Evolutionary conservation across 1,284 basidiomycete genomes (phyloP).

Genomic region (Ustilago nuda): DNA sequence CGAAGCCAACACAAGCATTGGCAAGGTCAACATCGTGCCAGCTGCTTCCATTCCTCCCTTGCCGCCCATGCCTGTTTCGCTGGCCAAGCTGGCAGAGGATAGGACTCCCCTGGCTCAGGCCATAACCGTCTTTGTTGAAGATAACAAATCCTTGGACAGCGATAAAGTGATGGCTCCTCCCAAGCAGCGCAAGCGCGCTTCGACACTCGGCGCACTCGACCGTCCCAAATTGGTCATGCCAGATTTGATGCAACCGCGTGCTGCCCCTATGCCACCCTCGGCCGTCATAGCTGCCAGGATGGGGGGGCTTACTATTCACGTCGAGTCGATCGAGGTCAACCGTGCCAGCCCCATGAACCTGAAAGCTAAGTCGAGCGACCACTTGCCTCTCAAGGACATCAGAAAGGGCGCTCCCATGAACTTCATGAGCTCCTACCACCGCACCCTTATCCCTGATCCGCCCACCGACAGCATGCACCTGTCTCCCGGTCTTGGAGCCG

Average conservation of each 20-base stretch:
- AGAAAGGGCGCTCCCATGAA: conserved; percentile 29
- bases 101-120: conserved; percentile 15
- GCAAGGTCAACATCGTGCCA: conserved; percentile 47
- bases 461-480: conserved; percentile 32
- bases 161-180: background rate
- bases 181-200: conserved; percentile 32
- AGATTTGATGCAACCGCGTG: conserved; percentile 41
- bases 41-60: conserved; percentile 40
- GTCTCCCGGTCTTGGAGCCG: conserved; percentile 39
- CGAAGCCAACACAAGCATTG: conserved; percentile 47
- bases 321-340: conserved; percentile 35
- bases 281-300: conserved; percentile 7
- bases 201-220: conserved; percentile 43
- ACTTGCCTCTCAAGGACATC: conserved; percentile 24
- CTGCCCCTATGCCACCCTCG: conserved; percentile 39
- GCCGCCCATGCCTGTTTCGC: conserved; percentile 41
- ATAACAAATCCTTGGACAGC: background rate
- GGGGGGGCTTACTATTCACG: conserved; percentile 16
- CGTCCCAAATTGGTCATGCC: conserved; percentile 31
- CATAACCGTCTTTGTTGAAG: conserved; percentile 14
- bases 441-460: conserved; percentile 42
- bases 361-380: conserved; percentile 42
- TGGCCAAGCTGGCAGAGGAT: conserved; percentile 23
- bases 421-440: conserved; percentile 50
- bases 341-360: conserved; percentile 25